Evolutionary conservation across 768 basidiomycete genomes (phyloP), one percentile per base, ranked within the genome.

Genomic region (Suillus tomentosus): DNA sequence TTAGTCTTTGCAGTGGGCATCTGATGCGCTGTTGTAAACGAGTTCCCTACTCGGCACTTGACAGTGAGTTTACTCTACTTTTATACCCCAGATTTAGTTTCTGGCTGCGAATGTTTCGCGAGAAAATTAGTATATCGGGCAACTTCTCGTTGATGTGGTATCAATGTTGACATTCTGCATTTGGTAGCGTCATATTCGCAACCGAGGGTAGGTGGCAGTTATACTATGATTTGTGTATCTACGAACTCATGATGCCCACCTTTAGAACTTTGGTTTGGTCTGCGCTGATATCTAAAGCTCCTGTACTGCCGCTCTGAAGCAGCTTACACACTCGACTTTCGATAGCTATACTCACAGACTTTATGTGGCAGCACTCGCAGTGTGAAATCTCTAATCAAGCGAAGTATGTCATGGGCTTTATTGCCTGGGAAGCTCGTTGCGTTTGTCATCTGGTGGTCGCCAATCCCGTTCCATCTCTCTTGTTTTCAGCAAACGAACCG

Each of bases 1-100:
- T 31, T 10, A 74, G 76, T 47, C 72, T 81, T 36, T 62, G 68
- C 34, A 67, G 69, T 62, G 43, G 15, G 17, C 15, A 19, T 47
- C 43, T 7, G 43, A 63, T n/a, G 62, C 62, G 14, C 51, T 72
- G 74, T 83, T 78, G 72, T 78, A 56, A 84, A 84, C 74, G 82
- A 84, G 69, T 83, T 84, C 71, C 66, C 68, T 62, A 76, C 70
- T 1, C 71, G 10, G 56, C 69, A 2, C 72, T 73, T 10, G 60
- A 74, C 2, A 79, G 73, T 70, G 72, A 69, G 17, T 53, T 62
- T 72, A 72, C 70, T 59, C 76, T 66, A 51, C 68, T 65, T 71
- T 72, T 39, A 62, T 70, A 17, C 68, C 75, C 11, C 65, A 63
- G 2, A 71, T 73, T 53, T 9, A 3, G 27, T 17, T 34, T 31